Evolutionary conservation across 2,329 filamentous ascomycete species (phyloP).

Genomic region (Epichloe uncinata): DNA sequence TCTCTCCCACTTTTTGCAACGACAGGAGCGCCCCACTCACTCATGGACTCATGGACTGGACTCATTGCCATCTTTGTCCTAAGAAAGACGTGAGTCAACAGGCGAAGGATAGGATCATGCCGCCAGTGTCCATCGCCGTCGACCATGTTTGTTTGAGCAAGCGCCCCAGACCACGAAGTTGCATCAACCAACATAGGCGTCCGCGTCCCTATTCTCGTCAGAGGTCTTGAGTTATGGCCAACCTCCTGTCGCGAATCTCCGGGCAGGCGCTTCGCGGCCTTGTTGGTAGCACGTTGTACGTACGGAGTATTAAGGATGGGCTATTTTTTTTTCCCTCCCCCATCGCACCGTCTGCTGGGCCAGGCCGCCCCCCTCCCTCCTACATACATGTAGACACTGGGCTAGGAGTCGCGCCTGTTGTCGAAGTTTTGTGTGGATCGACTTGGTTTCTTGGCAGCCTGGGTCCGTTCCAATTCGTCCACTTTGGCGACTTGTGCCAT

Average conservation of each 20-base stretch:
- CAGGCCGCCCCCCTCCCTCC: not conserved
- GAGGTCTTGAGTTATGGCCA: constrained; percentile 1
- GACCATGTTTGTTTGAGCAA: not conserved
- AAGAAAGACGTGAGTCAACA: not conserved
- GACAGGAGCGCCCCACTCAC: not conserved
- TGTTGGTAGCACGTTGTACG: no score
- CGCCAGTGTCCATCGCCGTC: not conserved
- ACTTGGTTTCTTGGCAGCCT: constrained; percentile 1
- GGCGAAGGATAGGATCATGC: not conserved
- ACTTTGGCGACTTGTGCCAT: not conserved
- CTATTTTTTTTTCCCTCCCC: not conserved
- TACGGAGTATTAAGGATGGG: no score
- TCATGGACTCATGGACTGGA: no score
- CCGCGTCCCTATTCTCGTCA: not conserved
- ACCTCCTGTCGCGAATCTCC: not conserved
- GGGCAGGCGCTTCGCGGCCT: no score
- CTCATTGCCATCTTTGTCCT: no score
- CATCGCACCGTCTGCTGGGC: not conserved
- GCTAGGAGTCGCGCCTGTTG: constrained; percentile 5
- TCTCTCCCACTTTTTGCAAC: no score
- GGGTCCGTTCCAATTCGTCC: not conserved
- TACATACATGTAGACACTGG: not conserved
- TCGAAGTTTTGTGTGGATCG: constrained; percentile 4
- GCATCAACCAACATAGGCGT: not conserved
- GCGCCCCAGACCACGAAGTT: not conserved